These are phyloP conservation scores for Sodiomyces alkalinus DNA, from an alignment of 2,329 filamentous ascomycete species.

Conservation along the genomic window DNA sequence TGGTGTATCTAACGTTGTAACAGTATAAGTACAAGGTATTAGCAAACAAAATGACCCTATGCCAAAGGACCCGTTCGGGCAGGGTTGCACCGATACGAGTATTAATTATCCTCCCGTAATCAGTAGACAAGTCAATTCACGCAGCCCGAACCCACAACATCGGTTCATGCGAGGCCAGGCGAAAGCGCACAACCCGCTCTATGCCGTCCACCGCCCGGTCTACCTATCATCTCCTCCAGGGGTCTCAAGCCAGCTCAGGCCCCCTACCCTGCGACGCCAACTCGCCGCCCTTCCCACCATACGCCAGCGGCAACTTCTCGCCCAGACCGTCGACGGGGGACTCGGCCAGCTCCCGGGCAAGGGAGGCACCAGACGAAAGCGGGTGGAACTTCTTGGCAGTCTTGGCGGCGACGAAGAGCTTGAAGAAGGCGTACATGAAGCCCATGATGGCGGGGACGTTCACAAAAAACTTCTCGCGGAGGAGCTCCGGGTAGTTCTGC, in stretches of 20 bases:
- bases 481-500: constrained; percentile 75
- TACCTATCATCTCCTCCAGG: too few relatives aligned
- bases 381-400: constrained; percentile 71
- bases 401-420: constrained; percentile 57
- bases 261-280: neutral
- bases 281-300: constrained; percentile 1
- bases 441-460: constrained; percentile 88
- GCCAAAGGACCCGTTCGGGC: too few relatives aligned
- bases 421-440: constrained; percentile 65
- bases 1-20: too few relatives aligned
- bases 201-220: too few relatives aligned
- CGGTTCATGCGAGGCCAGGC: too few relatives aligned
- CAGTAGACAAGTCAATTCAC: too few relatives aligned
- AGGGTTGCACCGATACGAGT: too few relatives aligned
- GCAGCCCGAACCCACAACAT: too few relatives aligned
- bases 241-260: neutral
- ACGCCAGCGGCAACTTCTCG: constrained; percentile 2
- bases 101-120: too few relatives aligned
- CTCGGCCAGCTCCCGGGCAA: constrained; percentile 43
- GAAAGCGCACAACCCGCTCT: too few relatives aligned
- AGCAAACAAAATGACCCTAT: too few relatives aligned
- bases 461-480: constrained; percentile 82
- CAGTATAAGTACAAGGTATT: too few relatives aligned
- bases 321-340: constrained; percentile 1
- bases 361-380: constrained; percentile 54